Base-by-base conservation (phyloP, 192 early-diverging fungal species). In the Coemansia sp. region DNA sequence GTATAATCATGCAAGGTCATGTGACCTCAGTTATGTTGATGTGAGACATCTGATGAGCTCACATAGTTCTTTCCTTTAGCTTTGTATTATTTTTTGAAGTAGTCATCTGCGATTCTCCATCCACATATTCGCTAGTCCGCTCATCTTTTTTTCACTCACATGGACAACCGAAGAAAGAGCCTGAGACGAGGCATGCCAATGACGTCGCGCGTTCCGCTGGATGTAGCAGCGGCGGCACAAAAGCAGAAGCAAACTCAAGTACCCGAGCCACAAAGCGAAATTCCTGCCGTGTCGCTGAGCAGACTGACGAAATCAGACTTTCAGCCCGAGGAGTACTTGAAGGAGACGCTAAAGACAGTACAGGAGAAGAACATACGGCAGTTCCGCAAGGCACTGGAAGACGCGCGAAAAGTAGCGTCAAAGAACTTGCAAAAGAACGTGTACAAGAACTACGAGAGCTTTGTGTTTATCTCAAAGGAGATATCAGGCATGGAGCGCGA, bases 391-490 rank as follows among this genome's bases (percentile, higher is more conserved):
- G 38, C 77, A 15, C 74, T 93, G 11, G 84, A 86, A 22, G 87
- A 87, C 67, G 79, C 91, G 36, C 79, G 85, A 62, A 86, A 89
- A 38, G 80, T 75, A 5, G 87, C 90, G 40, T 88, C 90, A 16
- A 69, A 64, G 47, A 88, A 88, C 68, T 72, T 92, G 61, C 90
- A 91, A 43, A 79, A 86, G 59, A 91, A 90, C 74, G 88, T 93
- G 51, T 90, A 87, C 78, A 85, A 79, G 70, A 93, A 92, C 85
- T 92, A 93, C 73, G 84, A 74, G 63, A 89, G 90, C 75, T 93
- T 93, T 79, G 89, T 93, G 34, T 86, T 85, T 63, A 92, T 93
- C 33, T 90, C 90, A 29, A 91, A 92, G 72, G 92, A 93, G 68
- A 91, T 93, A 15, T 87, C 88, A n/a, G 88, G 83, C 72, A 85